Base-by-base conservation (phyloP, 2,329 filamentous ascomycete species). In the Fusarium fujikuroi region DNA sequence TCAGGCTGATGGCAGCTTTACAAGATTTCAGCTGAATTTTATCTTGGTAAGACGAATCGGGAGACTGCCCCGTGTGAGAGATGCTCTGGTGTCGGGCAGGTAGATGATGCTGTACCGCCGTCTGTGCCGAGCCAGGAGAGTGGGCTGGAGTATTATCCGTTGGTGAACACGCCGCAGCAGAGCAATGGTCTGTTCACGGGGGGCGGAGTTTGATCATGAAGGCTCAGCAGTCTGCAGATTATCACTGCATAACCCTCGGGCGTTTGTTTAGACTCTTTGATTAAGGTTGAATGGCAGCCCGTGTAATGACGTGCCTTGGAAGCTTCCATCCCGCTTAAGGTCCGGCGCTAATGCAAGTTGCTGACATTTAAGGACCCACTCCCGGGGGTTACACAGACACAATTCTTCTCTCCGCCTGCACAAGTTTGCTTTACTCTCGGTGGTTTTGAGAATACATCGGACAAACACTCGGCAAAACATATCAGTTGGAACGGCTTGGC, bases 381-480 rank as follows among this genome's bases (percentile, higher is more conserved):
- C 10, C 23, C 2, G 3, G 15, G 12, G 16, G 19, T 14, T 40
- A 54, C 19, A 40, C 23, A 30, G 34, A 40, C 14, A 30, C 34
- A 40, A 21, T 14, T 40, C 34, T 18, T 54, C 18, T 18, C 30
- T 37, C 3, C 15, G 12, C 34, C 34, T 50, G 30, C 21, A 19
- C 21, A 19, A 34, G 21, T 3, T 25, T 39, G 32, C 3, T 18
- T 14, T 18, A 7, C 23, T 39, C 10, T 9, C 1, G 9, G n/a
- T 40, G 23, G 7, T 0, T 9, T 1, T 39, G 7, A 28, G 34
- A 25, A 12, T 2, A 1, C 0, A 14, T 39, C 50, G 23, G 50
- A 5, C 34, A 53, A 18, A 53, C 9, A 21, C 50, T 53, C 50
- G 50, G 50, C 9, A 37, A 11, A 28, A 53, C 5, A 3, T 8